Evolutionary conservation across 371 early-diverging fungal species (phyloP), one percentile per base, ranked within the genome.

Genomic region (Paraphysoderma sedebokerense): DNA sequence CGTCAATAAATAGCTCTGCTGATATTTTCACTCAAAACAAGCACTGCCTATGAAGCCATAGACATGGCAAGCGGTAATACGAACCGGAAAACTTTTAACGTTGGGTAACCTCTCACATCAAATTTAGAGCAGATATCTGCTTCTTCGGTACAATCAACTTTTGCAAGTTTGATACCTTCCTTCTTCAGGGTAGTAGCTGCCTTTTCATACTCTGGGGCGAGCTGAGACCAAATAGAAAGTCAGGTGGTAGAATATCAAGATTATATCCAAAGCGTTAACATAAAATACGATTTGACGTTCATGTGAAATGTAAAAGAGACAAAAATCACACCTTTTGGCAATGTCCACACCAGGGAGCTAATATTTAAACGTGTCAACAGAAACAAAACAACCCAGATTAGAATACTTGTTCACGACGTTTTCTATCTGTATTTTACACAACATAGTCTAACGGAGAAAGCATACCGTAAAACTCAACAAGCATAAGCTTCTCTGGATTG

Each of bases 101-200:
- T 90, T 24, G 97, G 97, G 72, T 79, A 96, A 27, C 96, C 97
- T 48, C 70, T 63, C 35, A 96, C 70, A 26, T 73, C 79, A 48
- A 80, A 68, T 48, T 81, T 77, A 39, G 70, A 67, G 72, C 93
- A 92, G 30, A 89, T 60, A 6, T 76, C 76, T 31, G 72, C 67
- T 55, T 93, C 82, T 24, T 67, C 79, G 1, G 87, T 89, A 73
- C 97, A 96, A 67, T 96, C 95, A 29, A 96, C 91, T 70, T 93
- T 88, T 62, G 87, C 92, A 44, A 93, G 52, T 42, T 72, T 60
- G 50, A 92, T 72, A 22, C 61, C 54, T 31, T 71, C 57, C 5
- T 65, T 64, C 70, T 85, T 82, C 46, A 96, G 76, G 38, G 59
- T 44, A 6, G 78, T 76, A 31, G 97, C 92, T 46, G 92, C 95